phyloP scores from a whole-genome alignment of 352 stramenopile species.

The Nothophytophthora sp. region DNA sequence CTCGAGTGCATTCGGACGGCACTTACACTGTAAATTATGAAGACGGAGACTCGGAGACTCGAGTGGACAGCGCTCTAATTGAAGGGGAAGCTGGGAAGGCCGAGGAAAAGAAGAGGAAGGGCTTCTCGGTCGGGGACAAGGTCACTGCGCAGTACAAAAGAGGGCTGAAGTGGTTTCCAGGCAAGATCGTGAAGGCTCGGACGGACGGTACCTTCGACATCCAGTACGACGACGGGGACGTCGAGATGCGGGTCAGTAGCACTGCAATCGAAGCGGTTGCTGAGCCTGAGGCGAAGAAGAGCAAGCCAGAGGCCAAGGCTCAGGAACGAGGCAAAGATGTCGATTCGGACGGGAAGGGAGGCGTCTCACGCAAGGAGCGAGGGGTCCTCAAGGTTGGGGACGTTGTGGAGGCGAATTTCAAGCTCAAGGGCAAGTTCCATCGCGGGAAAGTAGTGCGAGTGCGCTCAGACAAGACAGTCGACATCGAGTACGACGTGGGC shows the following conservation, averaged over 20 bases:
- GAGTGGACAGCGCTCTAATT: constrained; percentile 20
- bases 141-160: constrained; percentile 44
- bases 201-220: constrained; percentile 67
- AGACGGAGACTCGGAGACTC: constrained; percentile 47
- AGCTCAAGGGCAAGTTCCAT: constrained; percentile 37
- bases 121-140: constrained; percentile 34
- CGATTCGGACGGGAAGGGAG: constrained; percentile 21
- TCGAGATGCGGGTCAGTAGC: constrained; percentile 29
- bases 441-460: constrained; percentile 26
- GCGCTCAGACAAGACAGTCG: constrained; percentile 27
- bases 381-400: constrained; percentile 23
- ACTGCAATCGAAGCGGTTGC: constrained; percentile 13
- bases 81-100: constrained; percentile 6
- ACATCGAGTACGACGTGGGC: constrained; percentile 40
- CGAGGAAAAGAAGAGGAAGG: constrained; percentile 12
- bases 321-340: constrained; percentile 23
- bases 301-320: constrained; percentile 11
- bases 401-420: constrained; percentile 36
- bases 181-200: constrained; percentile 43
- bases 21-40: constrained; percentile 76
- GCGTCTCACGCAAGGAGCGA: neutral
- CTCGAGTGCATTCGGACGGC: constrained; percentile 39
- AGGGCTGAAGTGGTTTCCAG: constrained; percentile 35
- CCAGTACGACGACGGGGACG: constrained; percentile 56
- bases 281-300: constrained; percentile 10